Percentiles rank a stretch among this genome's conserved stretches.
These are phyloP conservation scores for Phytophthora kernoviae DNA, from an alignment of 352 stramenopile genomes.

Conservation along the genomic window DNA sequence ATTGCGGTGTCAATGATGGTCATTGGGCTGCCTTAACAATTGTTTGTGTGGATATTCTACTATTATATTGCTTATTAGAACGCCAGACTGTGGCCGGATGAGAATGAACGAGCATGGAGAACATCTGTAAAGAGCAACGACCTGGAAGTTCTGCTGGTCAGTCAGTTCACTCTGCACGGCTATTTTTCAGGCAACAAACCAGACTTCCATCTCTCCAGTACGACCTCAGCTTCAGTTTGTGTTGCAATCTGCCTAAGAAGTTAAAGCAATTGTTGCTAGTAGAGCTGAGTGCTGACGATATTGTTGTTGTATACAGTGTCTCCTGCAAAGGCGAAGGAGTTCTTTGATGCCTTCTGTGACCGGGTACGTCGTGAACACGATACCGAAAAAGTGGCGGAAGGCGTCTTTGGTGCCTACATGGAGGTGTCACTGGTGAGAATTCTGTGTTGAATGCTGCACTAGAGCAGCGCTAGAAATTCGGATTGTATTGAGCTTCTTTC, in stretches of 20 bases:
- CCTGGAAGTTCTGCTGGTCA: constrained; percentile 85
- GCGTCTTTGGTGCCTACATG: constrained; percentile 86
- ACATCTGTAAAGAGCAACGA: constrained; percentile 65
- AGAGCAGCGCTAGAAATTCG: background rate
- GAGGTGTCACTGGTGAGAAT: constrained; percentile 78
- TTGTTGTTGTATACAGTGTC: constrained; percentile 51
- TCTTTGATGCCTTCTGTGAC: constrained; percentile 78
- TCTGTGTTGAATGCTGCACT: background rate
- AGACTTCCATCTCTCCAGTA: constrained; percentile 87
- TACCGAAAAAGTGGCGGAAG: constrained; percentile 75
- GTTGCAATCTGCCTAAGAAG: background rate
- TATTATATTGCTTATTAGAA: constrained; percentile 67
- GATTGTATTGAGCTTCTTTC: background rate
- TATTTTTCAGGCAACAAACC: constrained; percentile 87
- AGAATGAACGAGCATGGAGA: constrained; percentile 61
- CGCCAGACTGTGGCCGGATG: constrained; percentile 77
- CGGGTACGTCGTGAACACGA: constrained; percentile 64
- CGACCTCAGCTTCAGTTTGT: constrained; percentile 6
- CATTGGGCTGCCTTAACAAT: background rate
- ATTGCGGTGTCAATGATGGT: background rate
- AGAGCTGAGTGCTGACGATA: background rate
- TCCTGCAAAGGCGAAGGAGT: constrained; percentile 63
- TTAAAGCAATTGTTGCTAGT: background rate
- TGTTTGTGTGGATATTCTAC: background rate
- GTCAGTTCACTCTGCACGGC: constrained; percentile 86